Evolutionary conservation across 2,329 filamentous ascomycete species (phyloP).

Genomic region (Hypoxylon sp.): DNA sequence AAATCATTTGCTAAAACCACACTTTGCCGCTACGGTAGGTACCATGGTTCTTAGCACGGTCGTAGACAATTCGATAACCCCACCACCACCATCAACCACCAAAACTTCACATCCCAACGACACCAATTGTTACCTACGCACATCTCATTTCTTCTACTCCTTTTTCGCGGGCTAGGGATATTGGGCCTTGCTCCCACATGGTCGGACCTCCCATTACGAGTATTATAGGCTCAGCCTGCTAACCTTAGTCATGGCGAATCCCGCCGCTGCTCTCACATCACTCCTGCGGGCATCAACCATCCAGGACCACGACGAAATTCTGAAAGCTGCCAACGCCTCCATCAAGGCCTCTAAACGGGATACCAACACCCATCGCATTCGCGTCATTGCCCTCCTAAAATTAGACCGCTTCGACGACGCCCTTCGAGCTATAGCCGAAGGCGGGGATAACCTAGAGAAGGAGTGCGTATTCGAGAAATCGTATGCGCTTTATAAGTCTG

Average conservation of each 20-base stretch:
- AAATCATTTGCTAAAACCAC: too few relatives aligned
- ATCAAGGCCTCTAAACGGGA: constrained; percentile 70
- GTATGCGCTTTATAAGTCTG: constrained; percentile 87
- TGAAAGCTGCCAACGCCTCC: constrained; percentile 72
- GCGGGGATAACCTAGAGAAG: constrained; percentile 70
- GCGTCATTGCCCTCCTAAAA: constrained; percentile 81
- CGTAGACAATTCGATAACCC: background rate
- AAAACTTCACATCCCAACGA: constrained; percentile 5
- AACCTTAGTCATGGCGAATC: constrained; percentile 55
- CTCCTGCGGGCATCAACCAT: constrained; percentile 68
- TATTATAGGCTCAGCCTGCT: constrained; percentile 3
- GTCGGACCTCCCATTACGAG: background rate
- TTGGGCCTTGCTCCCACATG: background rate
- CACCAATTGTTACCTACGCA: background rate
- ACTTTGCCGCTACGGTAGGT: too few relatives aligned
- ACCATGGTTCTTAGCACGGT: background rate
- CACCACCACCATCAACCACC: constrained; percentile 3
- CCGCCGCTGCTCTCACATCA: constrained; percentile 64
- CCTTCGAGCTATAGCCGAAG: constrained; percentile 74
- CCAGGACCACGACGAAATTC: constrained; percentile 79
- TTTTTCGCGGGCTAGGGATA: background rate
- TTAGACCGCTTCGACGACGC: constrained; percentile 87
- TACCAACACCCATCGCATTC: constrained; percentile 73
- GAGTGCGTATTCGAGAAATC: constrained; percentile 76
- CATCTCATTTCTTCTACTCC: background rate